Evolutionary conservation across 106 monocot genomes (phyloP).

Genomic region (Amphibolis antarctica): DNA sequence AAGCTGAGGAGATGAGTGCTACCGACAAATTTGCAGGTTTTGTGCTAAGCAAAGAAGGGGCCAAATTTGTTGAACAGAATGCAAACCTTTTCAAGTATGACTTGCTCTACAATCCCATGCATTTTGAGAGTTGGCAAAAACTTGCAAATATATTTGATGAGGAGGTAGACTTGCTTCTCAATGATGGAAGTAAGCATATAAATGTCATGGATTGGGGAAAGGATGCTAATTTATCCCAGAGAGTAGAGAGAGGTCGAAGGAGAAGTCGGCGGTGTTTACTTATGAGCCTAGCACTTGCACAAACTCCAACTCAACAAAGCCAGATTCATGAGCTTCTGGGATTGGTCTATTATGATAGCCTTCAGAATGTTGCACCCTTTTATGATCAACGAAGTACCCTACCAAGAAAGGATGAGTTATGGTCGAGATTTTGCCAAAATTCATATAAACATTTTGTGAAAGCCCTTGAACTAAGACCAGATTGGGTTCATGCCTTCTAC

Average conservation of each 20-base stretch:
- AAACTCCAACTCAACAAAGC: constrained; percentile 48
- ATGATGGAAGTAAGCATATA: constrained; percentile 96
- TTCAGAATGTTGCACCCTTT: constrained; percentile 95
- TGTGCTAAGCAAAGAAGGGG: constrained; percentile 90
- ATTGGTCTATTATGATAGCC: constrained; percentile 87
- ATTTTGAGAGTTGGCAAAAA: constrained; percentile 98
- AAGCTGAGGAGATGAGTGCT: constrained; percentile 92
- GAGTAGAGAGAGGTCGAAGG: constrained; percentile 85
- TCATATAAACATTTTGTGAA: constrained; percentile 89
- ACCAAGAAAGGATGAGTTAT: constrained; percentile 66
- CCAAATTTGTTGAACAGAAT: constrained; percentile 92
- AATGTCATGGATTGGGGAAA: constrained; percentile 76
- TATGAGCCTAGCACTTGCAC: constrained; percentile 83
- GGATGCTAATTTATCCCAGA: constrained; percentile 42
- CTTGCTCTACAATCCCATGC: constrained; percentile 80
- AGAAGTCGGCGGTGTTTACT: constrained; percentile 76
- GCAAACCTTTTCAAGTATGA: constrained; percentile 91
- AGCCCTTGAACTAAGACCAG: constrained; percentile 70
- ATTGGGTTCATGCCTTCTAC: constrained; percentile 94
- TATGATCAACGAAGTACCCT: constrained; percentile 72
- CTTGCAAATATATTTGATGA: constrained; percentile 99
- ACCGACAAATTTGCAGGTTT: constrained; percentile 90
- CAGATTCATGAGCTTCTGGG: constrained; percentile 88
- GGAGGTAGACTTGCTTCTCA: constrained; percentile 92
- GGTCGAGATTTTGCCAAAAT: constrained; percentile 65